Base-by-base conservation (phyloP, 2,329 filamentous ascomycete species). In the Verticillium longisporum region DNA sequence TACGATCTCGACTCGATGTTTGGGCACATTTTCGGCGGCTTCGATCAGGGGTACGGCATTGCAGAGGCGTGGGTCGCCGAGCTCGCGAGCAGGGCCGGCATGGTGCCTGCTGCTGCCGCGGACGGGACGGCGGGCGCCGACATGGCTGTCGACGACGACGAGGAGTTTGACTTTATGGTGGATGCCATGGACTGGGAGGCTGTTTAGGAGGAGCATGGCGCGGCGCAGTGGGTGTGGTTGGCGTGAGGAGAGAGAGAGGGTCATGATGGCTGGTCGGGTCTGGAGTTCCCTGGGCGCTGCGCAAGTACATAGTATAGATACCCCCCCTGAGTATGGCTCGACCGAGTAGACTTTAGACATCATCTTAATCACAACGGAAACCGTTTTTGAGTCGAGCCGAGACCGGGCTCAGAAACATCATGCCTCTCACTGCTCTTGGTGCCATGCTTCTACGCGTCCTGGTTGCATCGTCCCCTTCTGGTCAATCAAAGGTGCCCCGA, bases 1-100 rank as follows among this genome's bases (percentile, higher is more conserved):
- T 86, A 90, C 65, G 82, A 88, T 60, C 74, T 91, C 11, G 79
- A 83, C 31, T 75, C 75, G 60, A 88, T 91, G 63, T 74, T 91
- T 2, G 71, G 74, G 5, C 74, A 75, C 6, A 80, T 91, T 10
- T 78, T 90, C 58, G 66, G 65, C 0, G 88, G 86, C 0, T 77
- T 90, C 58, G 86, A 88, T 58, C 73, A 77, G 33, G 87, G 83
- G 0, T 87, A 83, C 63, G 62, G 70, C 0, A 69, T 87, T 1
- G 84, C 86, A 0, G 74, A 77, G 26, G 66, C 68, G n/a, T 76
- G 78, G 59, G 76, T 84, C 3, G 68, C 68, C 6, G 63, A 72
- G 58, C 54, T 38, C 32, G 64, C 61, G 32, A 57, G 60, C 13
- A 53, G 64, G 13, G 63, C 63, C 13, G 32, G 59, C 65, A 34